phyloP scores from a whole-genome alignment of 164 flowering plant species.

The Umbilicus rupestris region DNA sequence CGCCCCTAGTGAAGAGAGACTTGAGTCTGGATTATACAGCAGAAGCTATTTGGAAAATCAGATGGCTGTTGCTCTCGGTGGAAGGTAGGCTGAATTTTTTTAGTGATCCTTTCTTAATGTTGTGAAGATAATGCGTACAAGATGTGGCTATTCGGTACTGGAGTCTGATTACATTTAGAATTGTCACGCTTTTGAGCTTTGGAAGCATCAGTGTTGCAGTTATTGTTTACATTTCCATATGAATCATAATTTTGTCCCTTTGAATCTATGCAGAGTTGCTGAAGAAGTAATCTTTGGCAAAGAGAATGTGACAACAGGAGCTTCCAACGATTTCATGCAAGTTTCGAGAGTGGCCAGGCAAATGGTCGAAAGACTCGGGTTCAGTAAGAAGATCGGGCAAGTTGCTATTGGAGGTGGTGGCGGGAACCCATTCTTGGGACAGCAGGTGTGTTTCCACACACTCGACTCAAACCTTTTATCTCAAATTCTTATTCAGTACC shows the following conservation, averaged over 20 bases:
- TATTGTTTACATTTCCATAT: background rate
- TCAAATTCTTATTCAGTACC: background rate
- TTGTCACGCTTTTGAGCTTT: background rate
- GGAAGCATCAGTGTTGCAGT: background rate
- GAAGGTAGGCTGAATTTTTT: constrained; percentile 49
- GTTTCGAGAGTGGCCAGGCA: constrained; percentile 92
- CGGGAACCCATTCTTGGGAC: constrained; percentile 94
- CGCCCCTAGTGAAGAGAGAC: constrained; percentile 95
- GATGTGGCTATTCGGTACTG: too few species aligned
- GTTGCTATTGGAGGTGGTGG: constrained; percentile 91
- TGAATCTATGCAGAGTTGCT: constrained; percentile 53
- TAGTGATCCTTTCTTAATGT: background rate
- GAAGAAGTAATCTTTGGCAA: constrained; percentile 89
- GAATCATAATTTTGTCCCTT: background rate
- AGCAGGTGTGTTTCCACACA: constrained; percentile 37
- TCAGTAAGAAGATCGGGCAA: constrained; percentile 99
- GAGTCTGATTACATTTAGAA: too few species aligned
- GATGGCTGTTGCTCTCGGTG: constrained; percentile 99
- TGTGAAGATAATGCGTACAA: background rate
- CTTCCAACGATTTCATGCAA: constrained; percentile 97
- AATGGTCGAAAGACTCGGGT: constrained; percentile 97
- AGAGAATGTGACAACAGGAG: constrained; percentile 93
- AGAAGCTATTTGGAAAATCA: constrained; percentile 96
- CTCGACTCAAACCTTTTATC: background rate
- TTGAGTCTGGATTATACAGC: constrained; percentile 93